Evolutionary conservation across 2,329 filamentous ascomycete genomes (phyloP).

Genomic region (Pestalotiopsis sp.): DNA sequence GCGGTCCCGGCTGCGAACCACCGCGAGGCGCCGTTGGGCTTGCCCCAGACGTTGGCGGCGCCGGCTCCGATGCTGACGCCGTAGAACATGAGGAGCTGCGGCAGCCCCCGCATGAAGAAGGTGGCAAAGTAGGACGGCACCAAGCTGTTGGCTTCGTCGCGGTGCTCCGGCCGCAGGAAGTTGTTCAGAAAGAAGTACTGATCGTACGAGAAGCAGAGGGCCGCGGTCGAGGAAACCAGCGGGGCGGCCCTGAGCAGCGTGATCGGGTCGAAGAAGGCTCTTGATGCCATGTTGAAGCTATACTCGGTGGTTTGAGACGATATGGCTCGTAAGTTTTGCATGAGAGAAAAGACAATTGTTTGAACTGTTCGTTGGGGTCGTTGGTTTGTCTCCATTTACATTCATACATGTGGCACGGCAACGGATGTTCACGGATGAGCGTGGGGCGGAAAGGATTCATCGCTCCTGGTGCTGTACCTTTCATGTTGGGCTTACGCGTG

Average conservation of each 20-base stretch:
- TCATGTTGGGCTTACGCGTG: neutral
- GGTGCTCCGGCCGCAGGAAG: slow-evolving; percentile 32
- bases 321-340: neutral
- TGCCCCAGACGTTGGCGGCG: slow-evolving; percentile 25
- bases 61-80: slow-evolving; percentile 27
- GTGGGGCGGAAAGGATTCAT: neutral
- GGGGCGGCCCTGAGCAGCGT: slow-evolving; percentile 44
- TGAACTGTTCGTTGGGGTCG: neutral
- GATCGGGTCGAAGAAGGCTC: slow-evolving; percentile 37
- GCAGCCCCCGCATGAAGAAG: slow-evolving; percentile 37
- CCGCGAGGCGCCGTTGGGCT: slow-evolving; percentile 19
- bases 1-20: slow-evolving; percentile 32
- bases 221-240: slow-evolving; percentile 47
- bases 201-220: slow-evolving; percentile 46
- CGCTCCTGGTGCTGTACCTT: neutral
- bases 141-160: slow-evolving; percentile 33
- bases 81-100: slow-evolving; percentile 28
- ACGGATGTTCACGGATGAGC: neutral
- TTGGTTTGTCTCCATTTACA: neutral
- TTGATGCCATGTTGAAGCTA: slow-evolving; percentile 35
- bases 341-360: neutral
- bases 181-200: slow-evolving; percentile 43
- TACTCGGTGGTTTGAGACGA: neutral
- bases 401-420: neutral
- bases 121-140: slow-evolving; percentile 44